These are phyloP conservation scores for Pleurotus salmoneostramineus DNA, from an alignment of 768 basidiomycete species.

Conservation along the genomic window DNA sequence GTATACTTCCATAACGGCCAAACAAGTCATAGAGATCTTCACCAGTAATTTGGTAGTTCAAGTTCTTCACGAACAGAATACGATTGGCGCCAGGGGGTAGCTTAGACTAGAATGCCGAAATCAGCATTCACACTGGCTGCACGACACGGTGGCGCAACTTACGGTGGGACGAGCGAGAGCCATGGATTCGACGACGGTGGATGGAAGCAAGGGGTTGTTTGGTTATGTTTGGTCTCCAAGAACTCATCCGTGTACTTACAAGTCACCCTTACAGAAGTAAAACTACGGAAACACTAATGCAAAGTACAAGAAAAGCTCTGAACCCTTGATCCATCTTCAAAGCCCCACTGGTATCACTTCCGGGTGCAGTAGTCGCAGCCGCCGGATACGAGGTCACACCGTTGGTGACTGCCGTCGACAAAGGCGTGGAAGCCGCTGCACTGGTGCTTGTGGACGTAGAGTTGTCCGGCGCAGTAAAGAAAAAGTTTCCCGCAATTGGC, in stretches of 20 bases:
- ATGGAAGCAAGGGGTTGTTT: neutral
- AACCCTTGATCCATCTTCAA: neutral
- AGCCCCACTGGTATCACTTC: neutral
- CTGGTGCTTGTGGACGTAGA: constrained; percentile 2
- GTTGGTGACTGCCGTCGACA: neutral
- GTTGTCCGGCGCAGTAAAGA: constrained; percentile 31
- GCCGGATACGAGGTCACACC: neutral
- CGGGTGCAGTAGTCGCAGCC: neutral
- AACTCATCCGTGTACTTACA: no score
- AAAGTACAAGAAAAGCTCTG: no score
- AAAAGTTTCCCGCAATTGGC: constrained; percentile 40
- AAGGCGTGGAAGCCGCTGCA: neutral
- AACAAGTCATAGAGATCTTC: constrained; percentile 97
- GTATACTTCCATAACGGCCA: constrained; percentile 94
- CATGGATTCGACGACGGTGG: constrained; percentile 25
- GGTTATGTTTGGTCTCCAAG: neutral
- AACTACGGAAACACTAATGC: no score
- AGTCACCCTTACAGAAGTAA: no score
- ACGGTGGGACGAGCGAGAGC: constrained; percentile 70
- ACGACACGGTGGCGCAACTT: constrained; percentile 17
- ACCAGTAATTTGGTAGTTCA: constrained; percentile 90
- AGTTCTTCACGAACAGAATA: constrained; percentile 89
- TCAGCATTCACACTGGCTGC: neutral
- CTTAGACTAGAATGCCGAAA: constrained; percentile 50
- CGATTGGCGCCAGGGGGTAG: constrained; percentile 91